Base-by-base conservation (phyloP, 768 basidiomycete species). In the Multifurca ochricompacta region DNA sequence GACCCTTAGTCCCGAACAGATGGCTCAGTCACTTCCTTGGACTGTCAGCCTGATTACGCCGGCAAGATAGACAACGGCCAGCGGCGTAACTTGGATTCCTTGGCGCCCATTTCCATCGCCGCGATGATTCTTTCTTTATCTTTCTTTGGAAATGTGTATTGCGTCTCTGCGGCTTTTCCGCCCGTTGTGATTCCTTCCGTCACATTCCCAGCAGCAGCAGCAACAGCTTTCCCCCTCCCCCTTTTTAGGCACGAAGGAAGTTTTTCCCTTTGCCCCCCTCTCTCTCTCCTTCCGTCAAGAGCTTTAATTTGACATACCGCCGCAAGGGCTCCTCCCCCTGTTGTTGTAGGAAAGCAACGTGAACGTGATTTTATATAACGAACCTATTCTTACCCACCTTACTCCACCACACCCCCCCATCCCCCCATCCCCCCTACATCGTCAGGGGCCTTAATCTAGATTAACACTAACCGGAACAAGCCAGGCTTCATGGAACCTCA, bases 11-110 rank as follows among this genome's bases (percentile, higher is more conserved):
- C 2, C 56, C 50, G 16, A 45, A 39, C 8, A 42, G 19, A 25
- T 28, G 56, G 56, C 56, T 47, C 56, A 42, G n/a, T n/a, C 3
- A 47, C 37, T 36, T 50, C 32, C 51, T 51, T 6, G 13, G 56
- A 42, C 45, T 47, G 56, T 57, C 56, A 57, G 27, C 35, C 28
- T 47, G 50, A 46, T 57, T 57, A 51, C 56, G 56, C 56, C 56
- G 27, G 13, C 28, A 34, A 32, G n/a, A 41, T 34, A 25, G 32
- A 13, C 31, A 6, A 28, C 34, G 18, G 37, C 21, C 19, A 45
- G 45, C 39, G 51, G 45, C 45, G 56, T 42, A 32, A 40, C 32
- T 43, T 30, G 41, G 14, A 39, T 47, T 46, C 36, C 37, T 36
- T 47, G 39, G 27, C 56, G 56, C 45, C 56, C 48, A 57, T 52